Conservation (phyloP, 2,329 filamentous ascomycete species). For the Colletotrichum sp. region DNA sequence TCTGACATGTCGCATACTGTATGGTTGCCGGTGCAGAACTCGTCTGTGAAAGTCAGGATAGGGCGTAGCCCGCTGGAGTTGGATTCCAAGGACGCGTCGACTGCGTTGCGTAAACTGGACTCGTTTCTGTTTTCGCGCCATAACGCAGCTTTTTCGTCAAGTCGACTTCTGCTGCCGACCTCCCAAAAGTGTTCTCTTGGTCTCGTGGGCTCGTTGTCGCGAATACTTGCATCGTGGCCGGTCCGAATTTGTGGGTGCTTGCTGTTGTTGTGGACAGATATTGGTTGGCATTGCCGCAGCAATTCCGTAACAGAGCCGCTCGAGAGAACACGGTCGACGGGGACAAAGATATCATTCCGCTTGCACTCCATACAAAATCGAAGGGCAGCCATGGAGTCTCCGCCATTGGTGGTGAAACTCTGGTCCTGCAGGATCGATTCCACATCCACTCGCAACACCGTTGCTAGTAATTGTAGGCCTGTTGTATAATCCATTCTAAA, state of each 20-base stretch:
- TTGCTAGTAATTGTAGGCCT: not conserved
- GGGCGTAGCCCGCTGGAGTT: not conserved
- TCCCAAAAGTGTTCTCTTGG: not conserved
- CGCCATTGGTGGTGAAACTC: not conserved
- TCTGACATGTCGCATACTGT: slow-evolving; percentile 6
- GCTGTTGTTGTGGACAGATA: not conserved
- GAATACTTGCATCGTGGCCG: not conserved
- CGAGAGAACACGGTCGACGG: not conserved
- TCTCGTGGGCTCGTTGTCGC: not conserved
- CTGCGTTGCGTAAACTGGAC: not conserved
- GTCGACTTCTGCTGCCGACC: not conserved
- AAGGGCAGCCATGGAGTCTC: not conserved
- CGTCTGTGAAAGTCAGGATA: not conserved
- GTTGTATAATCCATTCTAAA: not conserved
- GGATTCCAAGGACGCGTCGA: not conserved
- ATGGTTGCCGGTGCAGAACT: not conserved
- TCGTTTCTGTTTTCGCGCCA: not conserved
- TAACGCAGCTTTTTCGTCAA: not conserved
- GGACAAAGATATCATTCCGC: not conserved
- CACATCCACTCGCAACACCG: not conserved
- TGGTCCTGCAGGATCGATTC: not conserved
- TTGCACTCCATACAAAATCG: not conserved
- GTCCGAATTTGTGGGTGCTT: not conserved
- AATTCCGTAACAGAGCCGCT: not conserved
- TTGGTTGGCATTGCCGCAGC: not conserved